These are phyloP conservation scores for Apiotrichum montevideense DNA, from an alignment of 1,284 basidiomycete genomes.

Conservation along the genomic window DNA sequence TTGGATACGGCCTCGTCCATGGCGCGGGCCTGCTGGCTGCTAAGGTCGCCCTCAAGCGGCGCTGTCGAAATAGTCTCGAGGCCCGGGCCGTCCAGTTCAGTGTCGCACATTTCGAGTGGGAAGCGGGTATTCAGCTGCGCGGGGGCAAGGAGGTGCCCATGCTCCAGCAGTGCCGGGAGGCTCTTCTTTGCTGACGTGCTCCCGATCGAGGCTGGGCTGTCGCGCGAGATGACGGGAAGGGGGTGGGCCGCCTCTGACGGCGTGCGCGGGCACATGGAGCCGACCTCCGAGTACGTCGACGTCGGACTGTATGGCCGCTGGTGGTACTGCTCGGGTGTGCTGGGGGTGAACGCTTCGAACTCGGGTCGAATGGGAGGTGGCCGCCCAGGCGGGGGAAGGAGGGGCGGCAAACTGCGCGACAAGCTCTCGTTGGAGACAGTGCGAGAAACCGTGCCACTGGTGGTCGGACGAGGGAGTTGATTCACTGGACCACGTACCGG, in stretches of 20 bases:
- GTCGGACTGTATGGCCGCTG: conserved; percentile 25
- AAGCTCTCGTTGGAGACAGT: background rate
- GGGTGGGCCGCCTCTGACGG: conserved; percentile 27
- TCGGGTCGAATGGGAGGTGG: conserved; percentile 11
- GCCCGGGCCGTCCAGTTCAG: no score
- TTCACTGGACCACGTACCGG: background rate
- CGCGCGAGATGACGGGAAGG: conserved; percentile 13
- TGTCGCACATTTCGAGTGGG: no score
- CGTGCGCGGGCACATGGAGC: conserved; percentile 26
- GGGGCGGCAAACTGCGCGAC: conserved; percentile 1
- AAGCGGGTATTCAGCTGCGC: no score
- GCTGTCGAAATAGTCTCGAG: no score
- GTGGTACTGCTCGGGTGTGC: conserved; percentile 9
- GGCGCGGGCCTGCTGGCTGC: no score
- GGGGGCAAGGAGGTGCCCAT: background rate
- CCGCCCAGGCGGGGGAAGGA: conserved; percentile 11
- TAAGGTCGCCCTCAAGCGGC: no score
- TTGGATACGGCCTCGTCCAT: no score
- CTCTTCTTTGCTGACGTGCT: conserved; percentile 7
- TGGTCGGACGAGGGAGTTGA: no score
- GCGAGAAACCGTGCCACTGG: background rate
- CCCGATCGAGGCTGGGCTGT: conserved; percentile 5
- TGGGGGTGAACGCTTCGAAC: background rate
- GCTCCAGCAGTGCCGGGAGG: conserved; percentile 13
- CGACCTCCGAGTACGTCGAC: conserved; percentile 29